Evolutionary conservation across 768 basidiomycete genomes (phyloP).

Genomic region (Gymnopilus junonius): DNA sequence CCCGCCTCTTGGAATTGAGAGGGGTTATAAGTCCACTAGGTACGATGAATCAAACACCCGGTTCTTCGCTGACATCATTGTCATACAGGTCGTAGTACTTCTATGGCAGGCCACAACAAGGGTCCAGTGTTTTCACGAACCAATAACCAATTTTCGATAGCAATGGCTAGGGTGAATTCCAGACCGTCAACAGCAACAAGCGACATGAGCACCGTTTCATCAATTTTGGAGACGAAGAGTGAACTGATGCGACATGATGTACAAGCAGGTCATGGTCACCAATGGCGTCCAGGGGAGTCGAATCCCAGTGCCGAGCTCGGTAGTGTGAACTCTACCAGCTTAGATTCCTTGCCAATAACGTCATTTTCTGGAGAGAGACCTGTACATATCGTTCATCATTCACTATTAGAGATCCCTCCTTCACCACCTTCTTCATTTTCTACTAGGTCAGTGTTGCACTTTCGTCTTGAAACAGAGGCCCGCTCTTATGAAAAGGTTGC

Average conservation of each 20-base stretch:
- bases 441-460: constrained; percentile 1
- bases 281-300: background rate
- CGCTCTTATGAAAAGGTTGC: constrained; percentile 6
- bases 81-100: background rate
- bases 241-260: background rate
- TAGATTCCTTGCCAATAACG: background rate
- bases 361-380: constrained; percentile 1
- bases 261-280: background rate
- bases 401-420: constrained; percentile 14
- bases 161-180: background rate
- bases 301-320: background rate
- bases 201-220: background rate
- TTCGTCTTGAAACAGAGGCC: constrained; percentile 1
- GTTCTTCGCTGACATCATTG: background rate
- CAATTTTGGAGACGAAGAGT: background rate
- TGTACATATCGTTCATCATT: background rate
- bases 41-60: background rate
- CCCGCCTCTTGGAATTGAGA: constrained; percentile 26
- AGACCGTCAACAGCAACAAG: constrained; percentile 19
- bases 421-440: constrained; percentile 19
- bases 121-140: background rate
- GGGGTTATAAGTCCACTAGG: background rate
- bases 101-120: background rate
- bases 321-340: background rate
- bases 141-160: background rate